Evolutionary conservation across 768 basidiomycete genomes (phyloP).

Genomic region (Polyporus arcularius): DNA sequence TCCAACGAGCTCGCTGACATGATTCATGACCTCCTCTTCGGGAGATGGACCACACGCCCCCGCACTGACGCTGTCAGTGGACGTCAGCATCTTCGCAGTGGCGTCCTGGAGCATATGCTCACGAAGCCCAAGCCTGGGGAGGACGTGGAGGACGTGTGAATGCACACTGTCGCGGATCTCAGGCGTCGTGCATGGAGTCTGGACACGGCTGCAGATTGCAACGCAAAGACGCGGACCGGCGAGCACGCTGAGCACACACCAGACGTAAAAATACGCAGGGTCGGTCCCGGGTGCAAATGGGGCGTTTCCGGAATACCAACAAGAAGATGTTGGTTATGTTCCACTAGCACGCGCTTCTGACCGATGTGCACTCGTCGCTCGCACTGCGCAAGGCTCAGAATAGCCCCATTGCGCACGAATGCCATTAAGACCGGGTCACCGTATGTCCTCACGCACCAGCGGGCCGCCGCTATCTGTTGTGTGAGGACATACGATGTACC

Average conservation of each 20-base stretch:
- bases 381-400: background rate
- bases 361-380: background rate
- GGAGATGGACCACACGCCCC: background rate
- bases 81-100: conserved; percentile 1
- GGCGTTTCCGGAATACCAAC: background rate
- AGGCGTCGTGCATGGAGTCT: background rate
- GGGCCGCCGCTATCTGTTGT: too few species aligned
- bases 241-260: background rate
- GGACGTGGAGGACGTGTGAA: conserved; percentile 5
- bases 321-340: background rate
- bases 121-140: background rate
- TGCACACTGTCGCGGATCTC: background rate
- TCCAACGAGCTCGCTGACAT: background rate
- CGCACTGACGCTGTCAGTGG: background rate
- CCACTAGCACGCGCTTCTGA: background rate
- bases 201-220: too few species aligned
- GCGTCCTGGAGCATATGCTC: conserved; percentile 5
- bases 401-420: background rate
- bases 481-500: background rate
- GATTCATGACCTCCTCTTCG: background rate
- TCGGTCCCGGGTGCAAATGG: background rate
- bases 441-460: background rate
- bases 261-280: background rate
- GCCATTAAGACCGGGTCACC: background rate
- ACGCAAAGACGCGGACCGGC: too few species aligned